Conservation (phyloP, 345 rosid genomes). For the Orychophragmus violaceus region DNA sequence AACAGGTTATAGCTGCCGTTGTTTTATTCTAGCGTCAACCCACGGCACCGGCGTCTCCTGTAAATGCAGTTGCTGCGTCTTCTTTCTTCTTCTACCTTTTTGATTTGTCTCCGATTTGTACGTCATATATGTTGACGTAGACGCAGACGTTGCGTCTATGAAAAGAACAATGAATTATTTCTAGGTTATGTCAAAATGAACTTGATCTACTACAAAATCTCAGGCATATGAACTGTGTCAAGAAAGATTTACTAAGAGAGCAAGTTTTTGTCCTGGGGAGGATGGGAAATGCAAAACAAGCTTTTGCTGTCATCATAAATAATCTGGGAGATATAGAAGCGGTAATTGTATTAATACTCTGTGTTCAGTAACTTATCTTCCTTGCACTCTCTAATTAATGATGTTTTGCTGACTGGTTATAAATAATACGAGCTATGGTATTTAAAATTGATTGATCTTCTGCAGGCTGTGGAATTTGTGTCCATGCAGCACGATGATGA, state of each 20-base stretch:
- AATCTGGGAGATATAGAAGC: constrained; percentile 92
- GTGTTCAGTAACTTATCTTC: constrained; percentile 1
- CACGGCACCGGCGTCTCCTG: too few species aligned
- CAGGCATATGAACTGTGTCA: constrained; percentile 90
- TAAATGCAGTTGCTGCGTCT: too few species aligned
- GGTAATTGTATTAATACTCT: constrained; percentile 37
- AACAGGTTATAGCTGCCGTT: too few species aligned
- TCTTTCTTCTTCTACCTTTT: too few species aligned
- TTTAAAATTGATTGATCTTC: too few species aligned
- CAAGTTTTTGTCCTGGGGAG: constrained; percentile 97
- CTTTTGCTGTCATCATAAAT: constrained; percentile 85
- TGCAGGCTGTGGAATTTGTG: constrained; percentile 98
- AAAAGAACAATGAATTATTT: constrained; percentile 5
- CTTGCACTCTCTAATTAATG: constrained; percentile 1
- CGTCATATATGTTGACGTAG: too few species aligned
- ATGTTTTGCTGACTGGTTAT: constrained; percentile 7
- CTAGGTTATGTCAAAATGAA: background rate
- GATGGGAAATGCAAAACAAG: constrained; percentile 94
- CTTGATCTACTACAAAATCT: constrained; percentile 29
- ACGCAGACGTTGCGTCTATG: too few species aligned
- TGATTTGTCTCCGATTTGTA: too few species aligned
- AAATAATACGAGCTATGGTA: background rate
- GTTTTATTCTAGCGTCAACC: too few species aligned
- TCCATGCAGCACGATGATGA: constrained; percentile 96
- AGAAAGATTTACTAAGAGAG: constrained; percentile 73